Percentiles rank a stretch among this genome's conserved stretches.
phyloP scores from a whole-genome alignment of 1,284 basidiomycete genomes.

The Leccinum holopus region DNA sequence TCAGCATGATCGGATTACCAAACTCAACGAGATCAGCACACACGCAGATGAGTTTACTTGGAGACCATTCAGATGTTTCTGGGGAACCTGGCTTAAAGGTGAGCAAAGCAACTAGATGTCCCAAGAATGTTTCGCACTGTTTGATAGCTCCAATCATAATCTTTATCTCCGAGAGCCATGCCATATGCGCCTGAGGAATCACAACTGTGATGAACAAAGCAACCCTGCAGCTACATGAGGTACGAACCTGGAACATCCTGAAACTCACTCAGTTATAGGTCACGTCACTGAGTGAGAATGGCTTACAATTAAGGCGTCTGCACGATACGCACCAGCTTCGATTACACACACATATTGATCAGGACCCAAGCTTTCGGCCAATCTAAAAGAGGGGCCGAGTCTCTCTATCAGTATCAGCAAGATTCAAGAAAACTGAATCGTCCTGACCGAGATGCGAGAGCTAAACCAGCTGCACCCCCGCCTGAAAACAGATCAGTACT shows the following conservation, averaged over 20 bases:
- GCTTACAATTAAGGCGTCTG: conserved; percentile 15
- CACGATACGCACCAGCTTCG: conserved; percentile 19
- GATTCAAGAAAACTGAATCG: background rate
- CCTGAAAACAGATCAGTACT: conserved; percentile 9
- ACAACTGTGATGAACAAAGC: background rate
- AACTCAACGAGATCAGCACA: background rate
- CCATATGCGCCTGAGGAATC: conserved; percentile 11
- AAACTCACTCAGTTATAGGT: background rate
- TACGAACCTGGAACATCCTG: conserved; percentile 23
- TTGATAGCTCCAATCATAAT: conserved; percentile 22
- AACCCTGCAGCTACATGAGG: background rate
- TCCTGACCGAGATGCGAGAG: conserved; percentile 20
- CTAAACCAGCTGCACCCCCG: conserved; percentile 21
- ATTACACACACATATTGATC: conserved; percentile 22
- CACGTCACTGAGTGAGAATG: background rate
- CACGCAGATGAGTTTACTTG: conserved; percentile 9
- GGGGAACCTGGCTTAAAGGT: conserved; percentile 15
- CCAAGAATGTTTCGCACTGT: conserved; percentile 9
- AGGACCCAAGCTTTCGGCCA: conserved; percentile 17
- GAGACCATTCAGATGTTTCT: conserved; percentile 11
- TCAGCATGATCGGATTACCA: background rate
- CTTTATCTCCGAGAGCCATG: conserved; percentile 3
- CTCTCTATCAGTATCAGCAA: background rate
- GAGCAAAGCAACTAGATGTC: background rate
- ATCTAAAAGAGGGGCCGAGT: conserved; percentile 2